A percentile compares a stretch with the other conserved stretches of the same genome.
Evolutionary conservation across 805 yeast genomes (phyloP).

Genomic region (Starmerella bacillaris): DNA sequence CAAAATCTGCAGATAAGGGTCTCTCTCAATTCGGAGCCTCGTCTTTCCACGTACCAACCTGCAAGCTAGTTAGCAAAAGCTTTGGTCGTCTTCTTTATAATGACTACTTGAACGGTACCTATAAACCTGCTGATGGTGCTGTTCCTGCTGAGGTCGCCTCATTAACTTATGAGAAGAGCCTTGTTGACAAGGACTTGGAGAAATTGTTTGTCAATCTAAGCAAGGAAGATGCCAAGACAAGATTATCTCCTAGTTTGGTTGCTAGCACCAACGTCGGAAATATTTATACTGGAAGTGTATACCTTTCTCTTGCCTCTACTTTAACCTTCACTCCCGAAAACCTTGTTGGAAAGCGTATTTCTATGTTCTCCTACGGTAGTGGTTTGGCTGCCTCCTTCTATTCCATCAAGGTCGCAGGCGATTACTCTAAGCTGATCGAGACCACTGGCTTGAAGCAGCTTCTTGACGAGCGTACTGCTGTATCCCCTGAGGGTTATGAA

Average conservation of each 20-base stretch:
- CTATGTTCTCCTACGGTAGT: slow-evolving; percentile 92
- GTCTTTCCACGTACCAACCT: slow-evolving; percentile 95
- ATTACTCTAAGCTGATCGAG: slow-evolving; percentile 32
- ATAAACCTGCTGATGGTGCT: slow-evolving; percentile 32
- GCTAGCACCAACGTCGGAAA: slow-evolving; percentile 96
- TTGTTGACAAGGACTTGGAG: slow-evolving; percentile 65
- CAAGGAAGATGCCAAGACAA: slow-evolving; percentile 45
- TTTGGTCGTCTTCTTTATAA: slow-evolving; percentile 81
- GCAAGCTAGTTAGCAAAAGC: slow-evolving; percentile 84
- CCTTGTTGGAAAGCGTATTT: slow-evolving; percentile 48
- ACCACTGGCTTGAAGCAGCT: slow-evolving; percentile 49
- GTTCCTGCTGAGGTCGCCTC: slow-evolving; percentile 38
- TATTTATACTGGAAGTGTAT: slow-evolving; percentile 90
- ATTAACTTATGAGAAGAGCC: slow-evolving; percentile 55
- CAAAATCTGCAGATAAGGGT: slow-evolving; percentile 33
- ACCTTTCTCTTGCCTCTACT: slow-evolving; percentile 70
- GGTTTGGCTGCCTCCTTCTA: slow-evolving; percentile 87
- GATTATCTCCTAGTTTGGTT: slow-evolving; percentile 62
- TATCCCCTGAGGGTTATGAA: slow-evolving; percentile 67
- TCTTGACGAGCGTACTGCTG: slow-evolving; percentile 44
- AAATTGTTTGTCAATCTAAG: slow-evolving; percentile 67
- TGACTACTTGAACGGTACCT: slow-evolving; percentile 62
- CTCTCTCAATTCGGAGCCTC: slow-evolving; percentile 69
- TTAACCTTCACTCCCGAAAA: slow-evolving; percentile 59
- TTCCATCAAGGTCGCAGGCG: slow-evolving; percentile 66